phyloP scores from a whole-genome alignment of 805 yeast species.

The Yamadazyma kitorensis region DNA sequence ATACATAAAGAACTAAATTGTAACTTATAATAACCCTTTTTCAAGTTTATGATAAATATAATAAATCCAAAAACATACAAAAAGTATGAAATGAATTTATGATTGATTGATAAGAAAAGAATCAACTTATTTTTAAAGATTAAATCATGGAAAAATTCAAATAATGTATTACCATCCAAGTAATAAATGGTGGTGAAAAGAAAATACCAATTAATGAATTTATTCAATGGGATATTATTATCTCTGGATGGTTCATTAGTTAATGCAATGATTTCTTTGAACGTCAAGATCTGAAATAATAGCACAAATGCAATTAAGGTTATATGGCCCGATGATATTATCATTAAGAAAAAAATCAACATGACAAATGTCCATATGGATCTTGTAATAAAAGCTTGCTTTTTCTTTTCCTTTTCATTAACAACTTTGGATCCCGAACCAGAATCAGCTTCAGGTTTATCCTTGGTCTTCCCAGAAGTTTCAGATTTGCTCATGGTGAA shows the following conservation, averaged over 20 bases:
- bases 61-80: conserved; percentile 85
- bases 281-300: conserved; percentile 75
- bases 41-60: conserved; percentile 82
- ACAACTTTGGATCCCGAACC: conserved; percentile 14
- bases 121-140: conserved; percentile 53
- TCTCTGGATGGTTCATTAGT: conserved; percentile 84
- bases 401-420: conserved; percentile 60
- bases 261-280: conserved; percentile 83
- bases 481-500: neutral
- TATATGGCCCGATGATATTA: conserved; percentile 80
- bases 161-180: conserved; percentile 81
- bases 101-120: conserved; percentile 67
- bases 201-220: conserved; percentile 90
- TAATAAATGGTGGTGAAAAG: conserved; percentile 83
- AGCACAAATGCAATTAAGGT: conserved; percentile 73
- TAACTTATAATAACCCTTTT: conserved; percentile 84
- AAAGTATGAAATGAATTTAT: conserved; percentile 79
- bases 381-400: conserved; percentile 80
- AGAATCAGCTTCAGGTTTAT: neutral
- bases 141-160: conserved; percentile 58
- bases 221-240: conserved; percentile 77
- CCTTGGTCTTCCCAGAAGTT: neutral
- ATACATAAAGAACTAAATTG: conserved; percentile 93
- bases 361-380: conserved; percentile 92
- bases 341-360: conserved; percentile 69